Evolutionary conservation across 345 rosid genomes (phyloP).

Genomic region (Clarkia xantiana): DNA sequence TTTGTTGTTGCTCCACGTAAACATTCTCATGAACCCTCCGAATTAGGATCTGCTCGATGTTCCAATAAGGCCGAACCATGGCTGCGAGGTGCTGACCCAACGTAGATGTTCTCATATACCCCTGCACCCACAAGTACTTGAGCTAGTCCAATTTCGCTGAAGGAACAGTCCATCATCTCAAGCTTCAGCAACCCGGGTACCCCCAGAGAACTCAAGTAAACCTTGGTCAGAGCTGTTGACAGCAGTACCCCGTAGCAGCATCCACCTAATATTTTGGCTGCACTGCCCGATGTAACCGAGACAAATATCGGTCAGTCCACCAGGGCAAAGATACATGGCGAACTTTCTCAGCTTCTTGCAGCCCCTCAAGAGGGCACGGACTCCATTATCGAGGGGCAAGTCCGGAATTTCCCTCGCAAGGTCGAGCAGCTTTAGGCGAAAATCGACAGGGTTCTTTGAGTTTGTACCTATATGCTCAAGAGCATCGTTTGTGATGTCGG

Average conservation of each 20-base stretch:
- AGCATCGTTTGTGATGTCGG: conserved; percentile 69
- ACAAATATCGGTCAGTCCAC: conserved; percentile 75
- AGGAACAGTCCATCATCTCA: conserved; percentile 88
- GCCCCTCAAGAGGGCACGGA: conserved; percentile 65
- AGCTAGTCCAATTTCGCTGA: conserved; percentile 72
- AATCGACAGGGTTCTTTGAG: conserved; percentile 63
- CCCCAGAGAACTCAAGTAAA: conserved; percentile 64
- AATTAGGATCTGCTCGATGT: conserved; percentile 69
- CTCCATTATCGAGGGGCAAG: conserved; percentile 84
- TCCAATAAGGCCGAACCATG: conserved; percentile 94
- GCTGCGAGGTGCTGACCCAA: conserved; percentile 40
- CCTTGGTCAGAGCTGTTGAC: conserved; percentile 73
- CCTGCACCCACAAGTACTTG: conserved; percentile 88
- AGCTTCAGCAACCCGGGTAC: conserved; percentile 78
- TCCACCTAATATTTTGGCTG: conserved; percentile 76
- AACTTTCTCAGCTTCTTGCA: conserved; percentile 72
- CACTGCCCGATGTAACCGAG: conserved; percentile 62
- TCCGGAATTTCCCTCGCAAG: conserved; percentile 56
- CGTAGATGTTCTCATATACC: conserved; percentile 37
- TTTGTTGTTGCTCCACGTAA: conserved; percentile 24
- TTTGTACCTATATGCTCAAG: conserved; percentile 47
- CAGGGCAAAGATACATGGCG: conserved; percentile 65
- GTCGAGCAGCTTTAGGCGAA: conserved; percentile 80
- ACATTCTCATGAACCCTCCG: conserved; percentile 28
- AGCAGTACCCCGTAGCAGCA: conserved; percentile 78